Evolutionary conservation across 2,329 filamentous ascomycete genomes (phyloP).

Genomic region (Alternaria atra): DNA sequence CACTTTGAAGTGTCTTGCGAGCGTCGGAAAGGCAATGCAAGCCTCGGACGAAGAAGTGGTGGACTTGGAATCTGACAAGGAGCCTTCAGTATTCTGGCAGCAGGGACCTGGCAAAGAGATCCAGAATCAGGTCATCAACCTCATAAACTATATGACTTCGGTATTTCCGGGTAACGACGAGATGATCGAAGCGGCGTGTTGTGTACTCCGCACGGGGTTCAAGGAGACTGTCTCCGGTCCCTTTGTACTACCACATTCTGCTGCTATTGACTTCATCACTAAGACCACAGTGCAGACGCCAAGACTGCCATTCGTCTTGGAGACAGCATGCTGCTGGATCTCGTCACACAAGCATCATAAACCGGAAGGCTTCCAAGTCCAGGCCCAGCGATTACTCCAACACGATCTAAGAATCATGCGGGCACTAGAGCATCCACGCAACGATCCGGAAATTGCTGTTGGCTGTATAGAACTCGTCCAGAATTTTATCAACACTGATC

Average conservation of each 20-base stretch:
- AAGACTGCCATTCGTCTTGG: constrained; percentile 73
- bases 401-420: constrained; percentile 72
- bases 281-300: constrained; percentile 68
- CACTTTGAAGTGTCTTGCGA: constrained; percentile 73
- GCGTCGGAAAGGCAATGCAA: constrained; percentile 77
- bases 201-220: constrained; percentile 76
- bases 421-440: constrained; percentile 68
- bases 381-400: constrained; percentile 55
- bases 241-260: constrained; percentile 75
- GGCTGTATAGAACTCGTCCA: constrained; percentile 77
- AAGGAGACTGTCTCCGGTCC: constrained; percentile 77
- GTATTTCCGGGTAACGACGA: constrained; percentile 70
- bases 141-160: constrained; percentile 60
- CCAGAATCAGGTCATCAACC: constrained; percentile 62
- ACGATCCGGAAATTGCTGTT: constrained; percentile 76
- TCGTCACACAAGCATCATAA: constrained; percentile 58
- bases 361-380: constrained; percentile 34
- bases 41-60: constrained; percentile 71
- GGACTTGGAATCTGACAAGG: constrained; percentile 67
- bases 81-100: constrained; percentile 59
- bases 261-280: constrained; percentile 73
- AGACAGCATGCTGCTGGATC: constrained; percentile 73
- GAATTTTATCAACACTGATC: constrained; percentile 68
- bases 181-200: constrained; percentile 75
- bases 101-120: constrained; percentile 58